A percentile compares a stretch with the other conserved stretches of the same genome.
phyloP scores from a whole-genome alignment of 306 rosid species.

The apple (Malus domestica) region ASM211411v1 NC_041797.1:590001-590500 shows the following conservation, averaged over 20 bases:
- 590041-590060: conserved; percentile 28
- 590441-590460: not conserved
- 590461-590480: conserved; percentile 24
- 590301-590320: not conserved
- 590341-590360: not conserved
- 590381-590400: not conserved
- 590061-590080: conserved; percentile 19
- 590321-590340: not conserved
- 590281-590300: not conserved
- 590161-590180: too few species aligned
- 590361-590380: not conserved
- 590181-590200: not conserved
- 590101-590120: not conserved
- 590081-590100: conserved; percentile 17
- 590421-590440: too few species aligned
- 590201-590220: not conserved
- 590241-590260: not conserved
- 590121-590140: not conserved
- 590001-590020: conserved; percentile 28
- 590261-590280: not conserved
- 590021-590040: conserved; percentile 29
- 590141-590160: too few species aligned
- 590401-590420: not conserved
- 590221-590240: not conserved
- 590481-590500: conserved; percentile 33